Evolutionary conservation across 495 filamentous ascomycete species (phyloP), one percentile per base, ranked within the genome.

Genomic region (Penicillium macrosclerotiorum): DNA sequence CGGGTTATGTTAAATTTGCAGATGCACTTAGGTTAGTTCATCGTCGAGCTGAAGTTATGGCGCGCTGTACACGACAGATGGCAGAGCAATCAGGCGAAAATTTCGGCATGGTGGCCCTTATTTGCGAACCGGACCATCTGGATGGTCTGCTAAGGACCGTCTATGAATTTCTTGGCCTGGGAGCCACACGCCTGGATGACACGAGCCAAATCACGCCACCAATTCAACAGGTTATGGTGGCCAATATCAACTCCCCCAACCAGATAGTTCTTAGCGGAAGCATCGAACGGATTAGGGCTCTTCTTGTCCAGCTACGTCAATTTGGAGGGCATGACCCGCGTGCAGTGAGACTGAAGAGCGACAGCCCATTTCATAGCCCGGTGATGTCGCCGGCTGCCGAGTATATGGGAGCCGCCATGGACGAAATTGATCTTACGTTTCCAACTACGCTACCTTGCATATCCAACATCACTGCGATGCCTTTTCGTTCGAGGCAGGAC

Each of bases 241-340:
- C 90, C 22, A 98, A 98, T 57, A 82, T 96, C 67, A 98, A 98
- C 67, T 85, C 81, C 52, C 93, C 89, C 66, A 95, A 94, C 56
- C 93, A 98, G 63, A 94, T 98, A 56, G 93, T 98, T 42, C 72
- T 98, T 25, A 90, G 85, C 52, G 93, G 93, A 3, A 93, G 83
- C 61, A 82, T 97, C 31, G 83, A 86, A 54, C 74, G 82, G 44
- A 96, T 97, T 60, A 85, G 84, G 54, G 83, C 83, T 24, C 82
- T 96, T n/a, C 66, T 96, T 17, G 83, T 89, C 11, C 90, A 98
- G 59, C 73, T 98, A 43, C 76, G 93, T 37, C 89, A 95, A 59
- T 98, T 96, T 63, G 80, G 86, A 20, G 93, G 93, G 5, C 90
- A 96, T 54, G 93, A 97, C 64, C 93, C 93, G 7, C 75, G 93